These are phyloP conservation scores for Pterocarpus santalinus DNA, from an alignment of 306 rosid species.

Conservation along the genomic window DNA sequence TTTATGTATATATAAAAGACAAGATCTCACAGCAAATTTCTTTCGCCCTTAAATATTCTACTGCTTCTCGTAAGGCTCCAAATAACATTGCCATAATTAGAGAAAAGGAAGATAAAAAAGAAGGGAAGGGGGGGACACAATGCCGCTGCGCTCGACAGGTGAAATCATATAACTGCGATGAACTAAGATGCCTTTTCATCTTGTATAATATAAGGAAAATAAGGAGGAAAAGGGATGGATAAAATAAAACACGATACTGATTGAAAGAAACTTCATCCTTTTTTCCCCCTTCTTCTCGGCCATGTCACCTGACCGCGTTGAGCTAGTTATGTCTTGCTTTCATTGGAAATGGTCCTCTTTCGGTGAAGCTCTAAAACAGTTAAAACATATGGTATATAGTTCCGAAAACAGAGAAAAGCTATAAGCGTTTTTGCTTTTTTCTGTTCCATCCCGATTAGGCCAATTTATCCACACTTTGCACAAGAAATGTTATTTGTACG, in stretches of 20 bases:
- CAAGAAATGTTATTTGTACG: too few relatives aligned
- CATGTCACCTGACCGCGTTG: background rate
- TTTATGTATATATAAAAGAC: too few relatives aligned
- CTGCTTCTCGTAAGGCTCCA: background rate
- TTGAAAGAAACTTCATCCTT: background rate
- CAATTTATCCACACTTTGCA: background rate
- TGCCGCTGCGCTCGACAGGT: background rate
- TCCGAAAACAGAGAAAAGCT: background rate
- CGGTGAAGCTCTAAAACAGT: background rate
- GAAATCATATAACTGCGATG: background rate
- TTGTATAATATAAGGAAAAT: background rate
- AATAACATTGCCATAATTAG: background rate
- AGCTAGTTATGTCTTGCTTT: conserved; percentile 18
- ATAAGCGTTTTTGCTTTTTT: background rate
- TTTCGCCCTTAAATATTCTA: too few relatives aligned
- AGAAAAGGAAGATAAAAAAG: background rate
- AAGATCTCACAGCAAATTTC: too few relatives aligned
- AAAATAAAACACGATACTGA: background rate
- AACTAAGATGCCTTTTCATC: background rate
- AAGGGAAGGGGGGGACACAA: background rate
- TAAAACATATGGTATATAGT: background rate
- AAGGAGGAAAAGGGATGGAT: background rate
- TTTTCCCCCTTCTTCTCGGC: background rate
- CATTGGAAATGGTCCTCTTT: background rate
- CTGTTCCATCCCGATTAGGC: background rate